These are phyloP conservation scores for Ophiocordyceps camponoti-saundersi DNA, from an alignment of 2,329 filamentous ascomycete genomes.

Conservation along the genomic window DNA sequence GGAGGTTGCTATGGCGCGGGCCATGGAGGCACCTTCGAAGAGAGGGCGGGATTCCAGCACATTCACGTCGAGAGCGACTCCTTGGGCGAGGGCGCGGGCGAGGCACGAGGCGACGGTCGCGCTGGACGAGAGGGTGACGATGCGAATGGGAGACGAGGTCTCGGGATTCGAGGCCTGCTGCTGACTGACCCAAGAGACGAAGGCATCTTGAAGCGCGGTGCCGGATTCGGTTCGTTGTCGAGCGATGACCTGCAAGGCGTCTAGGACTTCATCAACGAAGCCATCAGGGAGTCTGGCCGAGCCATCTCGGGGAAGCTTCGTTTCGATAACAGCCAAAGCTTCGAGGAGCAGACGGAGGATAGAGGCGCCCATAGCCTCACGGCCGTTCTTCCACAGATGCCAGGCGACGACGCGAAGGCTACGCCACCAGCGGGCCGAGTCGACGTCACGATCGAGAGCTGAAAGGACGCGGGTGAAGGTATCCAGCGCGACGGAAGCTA, in stretches of 20 bases:
- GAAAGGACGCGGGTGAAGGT: conserved; percentile 29
- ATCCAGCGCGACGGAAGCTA: conserved; percentile 35
- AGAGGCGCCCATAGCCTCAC: conserved; percentile 48
- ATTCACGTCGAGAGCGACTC: conserved; percentile 30
- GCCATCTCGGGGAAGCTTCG: conserved; percentile 8
- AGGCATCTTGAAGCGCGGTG: conserved; percentile 15
- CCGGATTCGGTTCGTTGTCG: conserved; percentile 9
- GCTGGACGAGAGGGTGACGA: conserved; percentile 46
- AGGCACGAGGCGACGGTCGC: conserved; percentile 40
- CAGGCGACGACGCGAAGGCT: conserved; percentile 38
- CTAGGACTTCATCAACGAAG: conserved; percentile 6
- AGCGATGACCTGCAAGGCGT: conserved; percentile 6
- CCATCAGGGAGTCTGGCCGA: conserved; percentile 1
- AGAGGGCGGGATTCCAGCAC: conserved; percentile 51
- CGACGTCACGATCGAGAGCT: conserved; percentile 9
- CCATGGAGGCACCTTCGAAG: conserved; percentile 45
- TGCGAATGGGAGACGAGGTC: conserved; percentile 15
- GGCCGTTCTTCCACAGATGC: conserved; percentile 47
- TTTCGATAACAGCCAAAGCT: conserved; percentile 23
- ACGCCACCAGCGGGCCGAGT: conserved; percentile 29
- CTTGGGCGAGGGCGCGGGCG: conserved; percentile 18
- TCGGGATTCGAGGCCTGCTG: conserved; percentile 3
- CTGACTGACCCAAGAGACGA: conserved; percentile 15
- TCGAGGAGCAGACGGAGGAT: conserved; percentile 33
- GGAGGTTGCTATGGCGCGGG: conserved; percentile 27